Evolutionary conservation across 2,329 filamentous ascomycete genomes (phyloP).

Genomic region (Fusarium sp.): DNA sequence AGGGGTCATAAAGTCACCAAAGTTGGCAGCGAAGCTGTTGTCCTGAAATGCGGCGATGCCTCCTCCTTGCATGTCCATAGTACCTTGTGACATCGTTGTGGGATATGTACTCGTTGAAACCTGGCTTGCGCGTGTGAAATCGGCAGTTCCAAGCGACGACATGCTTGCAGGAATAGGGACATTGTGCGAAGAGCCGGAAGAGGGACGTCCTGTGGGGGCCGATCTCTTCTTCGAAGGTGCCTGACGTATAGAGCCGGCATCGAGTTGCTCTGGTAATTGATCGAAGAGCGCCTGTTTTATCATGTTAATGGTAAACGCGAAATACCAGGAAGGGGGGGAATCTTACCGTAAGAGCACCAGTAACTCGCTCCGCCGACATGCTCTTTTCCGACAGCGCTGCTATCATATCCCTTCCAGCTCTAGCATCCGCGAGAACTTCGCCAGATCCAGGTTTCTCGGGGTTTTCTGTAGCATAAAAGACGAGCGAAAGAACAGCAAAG

Average conservation of each 20-base stretch:
- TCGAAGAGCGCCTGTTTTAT: slow-evolving; percentile 80
- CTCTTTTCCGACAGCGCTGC: slow-evolving; percentile 83
- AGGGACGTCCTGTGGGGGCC: slow-evolving; percentile 56
- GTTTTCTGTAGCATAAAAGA: slow-evolving; percentile 85
- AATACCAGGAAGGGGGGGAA: slow-evolving; percentile 5
- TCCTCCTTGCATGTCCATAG: slow-evolving; percentile 50
- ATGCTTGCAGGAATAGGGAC: slow-evolving; percentile 48
- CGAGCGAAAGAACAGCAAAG: slow-evolving; percentile 80
- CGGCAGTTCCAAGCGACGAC: slow-evolving; percentile 50
- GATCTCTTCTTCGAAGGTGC: slow-evolving; percentile 66
- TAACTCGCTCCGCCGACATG: slow-evolving; percentile 89
- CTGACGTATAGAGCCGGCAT: slow-evolving; percentile 57
- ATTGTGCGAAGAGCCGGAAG: slow-evolving; percentile 45
- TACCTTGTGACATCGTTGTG: slow-evolving; percentile 46
- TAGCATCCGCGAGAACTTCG: slow-evolving; percentile 86
- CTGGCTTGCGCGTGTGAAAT: slow-evolving; percentile 49
- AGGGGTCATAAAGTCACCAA: slow-evolving; percentile 59
- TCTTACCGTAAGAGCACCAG: slow-evolving; percentile 78
- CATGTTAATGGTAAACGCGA: slow-evolving; percentile 27
- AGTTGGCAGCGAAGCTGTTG: slow-evolving; percentile 52
- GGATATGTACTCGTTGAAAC: slow-evolving; percentile 44
- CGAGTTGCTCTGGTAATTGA: slow-evolving; percentile 79
- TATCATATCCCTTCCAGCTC: slow-evolving; percentile 85
- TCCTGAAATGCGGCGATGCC: slow-evolving; percentile 50
- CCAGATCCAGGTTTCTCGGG: slow-evolving; percentile 78